Base-by-base conservation (phyloP, 768 basidiomycete species). In the Suillus americanus region DNA sequence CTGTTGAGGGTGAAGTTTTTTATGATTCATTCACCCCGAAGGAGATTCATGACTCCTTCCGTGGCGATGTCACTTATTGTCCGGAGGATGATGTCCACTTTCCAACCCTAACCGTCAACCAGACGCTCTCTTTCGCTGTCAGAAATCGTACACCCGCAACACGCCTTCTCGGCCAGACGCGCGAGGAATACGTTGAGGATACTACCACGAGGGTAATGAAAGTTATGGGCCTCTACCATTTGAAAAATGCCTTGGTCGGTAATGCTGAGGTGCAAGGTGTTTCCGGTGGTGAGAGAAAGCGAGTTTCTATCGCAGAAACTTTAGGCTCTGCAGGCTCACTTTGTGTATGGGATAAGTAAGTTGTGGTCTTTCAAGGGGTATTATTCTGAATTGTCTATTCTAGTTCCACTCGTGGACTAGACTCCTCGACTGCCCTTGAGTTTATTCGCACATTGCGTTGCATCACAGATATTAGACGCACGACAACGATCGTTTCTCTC, bases 61-160 rank as follows among this genome's bases (percentile, higher is more conserved):
- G 89, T 6, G 95, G 94, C 20, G 92, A 93, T 70, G 88, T 92
- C 2, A 85, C 86, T 63, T 94, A 92, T 72, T 89, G 85, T 64
- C 90, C 91, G 0, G 93, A 92, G 78, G 93, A 94, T 69, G 93
- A 96, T 72, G 79, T 91, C 3, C 93, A 94, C 73, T 91, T 95
- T 69, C 90, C 94, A 4, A 91, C 90, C 12, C 82, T 97, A 33
- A 92, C 90, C 6, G 92, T 94, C 43, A 82, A 85, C 50, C 84
- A 94, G 71, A 94, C 92, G 0, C 80, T 97, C 40, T 78, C 74
- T 20, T 91, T 92, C 65, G 89, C 90, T 0, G 83, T 88, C 0
- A 84, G 81, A 67, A 88, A 85, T 18, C 88, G 92, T 30, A 85
- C 85, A 3, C 92, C 93, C 3, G 84, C 79, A 30, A 76, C 75